Evolutionary conservation across 495 filamentous ascomycete genomes (phyloP), one percentile per base, ranked within the genome.

Genomic region (Penicillium goetzii): DNA sequence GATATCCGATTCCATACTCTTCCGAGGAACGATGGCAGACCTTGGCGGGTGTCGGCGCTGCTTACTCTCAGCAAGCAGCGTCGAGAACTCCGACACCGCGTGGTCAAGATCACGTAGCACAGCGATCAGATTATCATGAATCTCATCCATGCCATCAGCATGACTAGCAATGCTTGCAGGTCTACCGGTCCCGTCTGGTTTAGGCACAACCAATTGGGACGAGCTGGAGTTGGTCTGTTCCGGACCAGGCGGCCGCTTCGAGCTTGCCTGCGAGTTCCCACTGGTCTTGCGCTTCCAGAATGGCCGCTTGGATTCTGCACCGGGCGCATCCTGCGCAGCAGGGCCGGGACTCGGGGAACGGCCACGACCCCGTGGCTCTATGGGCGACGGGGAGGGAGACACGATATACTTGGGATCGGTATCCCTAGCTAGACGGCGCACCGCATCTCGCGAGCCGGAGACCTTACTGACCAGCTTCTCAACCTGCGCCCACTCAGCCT

Each of bases 251-350:
- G 75, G 47, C 59, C 75, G 61, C 64, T 76, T 74, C 59, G 55
- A 53, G 59, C 65, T 72, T 11, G 64, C 38, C 50, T 68, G 45
- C 56, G 73, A 67, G 34, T 74, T 75, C 25, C 72, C 71, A 62
- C 84, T 95, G 10, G 86, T 76, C 76, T 95, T 97, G 59, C 95
- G 89, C 73, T 93, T 97, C 95, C 95, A 99, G 67, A 99, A 97
- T 49, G 85, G 70, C 34, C 78, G 79, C 38, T 81, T 82, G 6
- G 72, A 68, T 21, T 79, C 80, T 5, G 71, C 55, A 17, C 63
- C 58, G 3, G 64, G 71, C 21, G 79, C 77, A 55, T 85, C 83
- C 62, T 71, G 28, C 19, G 68, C 64, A 45, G 52, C 62, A 36
- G 71, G 68, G 26, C 73, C 70, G n/a, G 78, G 80, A 34, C 79